Base-by-base conservation (phyloP, 2,329 filamentous ascomycete species). In the Sporothrix mexicana region DNA sequence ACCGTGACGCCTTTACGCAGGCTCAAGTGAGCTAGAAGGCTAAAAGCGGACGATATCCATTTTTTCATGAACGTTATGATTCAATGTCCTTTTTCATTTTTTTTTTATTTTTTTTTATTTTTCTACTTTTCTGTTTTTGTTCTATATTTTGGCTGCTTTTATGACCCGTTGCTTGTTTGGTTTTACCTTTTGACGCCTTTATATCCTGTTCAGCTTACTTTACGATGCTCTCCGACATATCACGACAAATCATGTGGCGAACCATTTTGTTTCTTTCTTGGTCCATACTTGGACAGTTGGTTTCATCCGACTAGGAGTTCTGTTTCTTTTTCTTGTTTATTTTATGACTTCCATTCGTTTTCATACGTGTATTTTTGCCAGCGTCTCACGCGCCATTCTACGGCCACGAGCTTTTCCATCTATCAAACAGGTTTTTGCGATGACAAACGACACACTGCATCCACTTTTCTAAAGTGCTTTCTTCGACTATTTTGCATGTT, bases 1-100 rank as follows among this genome's bases (percentile, higher is more conserved):
- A 83, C 73, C 80, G 79, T 69, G 81, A 79, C 20, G 76, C 77
- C 0, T 78, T 77, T 69, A 74, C 77, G 15, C 75, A 77, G 43
- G 76, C 74, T 23, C 68, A 76, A 62, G 62, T 49, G 62, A 15
- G n/a, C 53, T 55, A 17, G 55, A 30, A 23, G 20, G n/a, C 53
- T 55, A 17, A 62, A 25, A 23, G 20, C 2, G 5, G 20, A 5
- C 8, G 47, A 15, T 2, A 17, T 41, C 6, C n/a, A 64, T 5
- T 47, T 55, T 66, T 43, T 23, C n/a, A 64, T 25, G 47, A 67
- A 23, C 23, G 36, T 64, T 20, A 72, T 70, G 71, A 67, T 45
- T 55, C 23, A 61, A 74, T 25, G 70, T 23, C 41, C 36, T 30
- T 68, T 59, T 67, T 30, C 2, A 2, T 66, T 36, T 2, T 45